phyloP scores from a whole-genome alignment of 2,329 filamentous ascomycete genomes.

The Xylaria sp. region DNA sequence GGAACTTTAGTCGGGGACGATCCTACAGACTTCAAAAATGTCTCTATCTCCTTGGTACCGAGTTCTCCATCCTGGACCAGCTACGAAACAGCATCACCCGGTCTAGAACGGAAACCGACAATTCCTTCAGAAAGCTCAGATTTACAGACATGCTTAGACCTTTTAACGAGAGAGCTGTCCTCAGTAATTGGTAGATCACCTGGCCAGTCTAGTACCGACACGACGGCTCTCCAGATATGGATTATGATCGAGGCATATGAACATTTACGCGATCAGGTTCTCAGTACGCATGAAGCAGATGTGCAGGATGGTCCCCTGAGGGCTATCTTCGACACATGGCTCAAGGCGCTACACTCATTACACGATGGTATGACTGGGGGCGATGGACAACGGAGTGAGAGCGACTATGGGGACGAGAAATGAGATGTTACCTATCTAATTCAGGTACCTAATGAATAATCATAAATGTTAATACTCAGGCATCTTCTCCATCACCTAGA shows the following conservation, averaged over 20 bases:
- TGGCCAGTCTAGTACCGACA: conserved; percentile 47
- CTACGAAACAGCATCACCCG: conserved; percentile 32
- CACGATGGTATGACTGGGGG: conserved; percentile 55
- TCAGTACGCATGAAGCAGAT: conserved; percentile 47
- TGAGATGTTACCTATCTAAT: neutral
- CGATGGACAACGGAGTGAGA: conserved; percentile 48
- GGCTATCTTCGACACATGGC: conserved; percentile 63
- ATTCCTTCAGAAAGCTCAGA: conserved; percentile 53
- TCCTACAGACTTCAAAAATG: conserved; percentile 59
- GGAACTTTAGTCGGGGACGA: conserved; percentile 62
- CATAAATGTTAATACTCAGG: conserved; percentile 13
- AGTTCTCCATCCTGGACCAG: conserved; percentile 45
- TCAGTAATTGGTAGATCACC: conserved; percentile 51
- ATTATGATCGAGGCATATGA: conserved; percentile 71
- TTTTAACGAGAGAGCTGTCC: conserved; percentile 63
- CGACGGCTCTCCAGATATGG: conserved; percentile 63
- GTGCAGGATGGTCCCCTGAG: conserved; percentile 51
- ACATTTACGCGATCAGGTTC: conserved; percentile 60
- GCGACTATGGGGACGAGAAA: conserved; percentile 50
- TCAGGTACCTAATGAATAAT: conserved; percentile 9
- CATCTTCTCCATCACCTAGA: neutral
- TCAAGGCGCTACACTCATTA: conserved; percentile 60
- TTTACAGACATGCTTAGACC: conserved; percentile 63
- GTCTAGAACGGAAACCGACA: conserved; percentile 16
- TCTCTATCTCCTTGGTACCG: conserved; percentile 54